Evolutionary conservation across 495 filamentous ascomycete genomes (phyloP).

Genomic region (Neurospora sp.): DNA sequence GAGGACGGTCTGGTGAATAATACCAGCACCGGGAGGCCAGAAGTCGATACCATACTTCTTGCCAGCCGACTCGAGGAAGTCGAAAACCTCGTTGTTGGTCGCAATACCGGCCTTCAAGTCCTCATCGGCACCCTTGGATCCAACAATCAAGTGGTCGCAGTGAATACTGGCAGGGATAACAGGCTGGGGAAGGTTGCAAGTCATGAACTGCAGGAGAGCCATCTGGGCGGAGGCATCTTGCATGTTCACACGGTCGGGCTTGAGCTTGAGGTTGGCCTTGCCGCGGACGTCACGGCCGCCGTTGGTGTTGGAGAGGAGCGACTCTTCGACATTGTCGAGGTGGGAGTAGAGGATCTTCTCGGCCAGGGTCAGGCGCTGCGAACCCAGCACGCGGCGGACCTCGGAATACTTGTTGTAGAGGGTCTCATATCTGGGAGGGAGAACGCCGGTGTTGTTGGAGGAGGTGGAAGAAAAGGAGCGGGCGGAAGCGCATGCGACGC

Average conservation of each 20-base stretch:
- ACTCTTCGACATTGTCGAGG: conserved; percentile 76
- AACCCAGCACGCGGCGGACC: conserved; percentile 64
- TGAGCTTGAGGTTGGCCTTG: conserved; percentile 89
- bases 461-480: conserved; percentile 13
- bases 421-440: conserved; percentile 36
- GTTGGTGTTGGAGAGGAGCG: conserved; percentile 64
- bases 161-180: conserved; percentile 97
- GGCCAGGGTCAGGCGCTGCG: conserved; percentile 68
- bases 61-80: conserved; percentile 88
- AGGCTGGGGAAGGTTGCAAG: conserved; percentile 78
- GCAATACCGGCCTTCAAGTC: conserved; percentile 80
- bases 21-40: conserved; percentile 97
- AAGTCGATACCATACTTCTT: conserved; percentile 98
- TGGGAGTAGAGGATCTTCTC: conserved; percentile 99
- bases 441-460: conserved; percentile 14
- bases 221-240: conserved; percentile 98
- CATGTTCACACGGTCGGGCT: conserved; percentile 96
- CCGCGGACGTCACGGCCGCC: conserved; percentile 77
- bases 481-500: conserved; percentile 3
- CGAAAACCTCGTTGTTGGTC: conserved; percentile 94
- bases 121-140: conserved; percentile 74
- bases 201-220: conserved; percentile 98
- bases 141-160: conserved; percentile 99
- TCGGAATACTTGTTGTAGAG: conserved; percentile 37
- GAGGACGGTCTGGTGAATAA: conserved; percentile 96